Evolutionary conservation across 2,329 filamentous ascomycete genomes (phyloP), one percentile per base, ranked within the genome.

Genomic region (Talaromyces sp.): DNA sequence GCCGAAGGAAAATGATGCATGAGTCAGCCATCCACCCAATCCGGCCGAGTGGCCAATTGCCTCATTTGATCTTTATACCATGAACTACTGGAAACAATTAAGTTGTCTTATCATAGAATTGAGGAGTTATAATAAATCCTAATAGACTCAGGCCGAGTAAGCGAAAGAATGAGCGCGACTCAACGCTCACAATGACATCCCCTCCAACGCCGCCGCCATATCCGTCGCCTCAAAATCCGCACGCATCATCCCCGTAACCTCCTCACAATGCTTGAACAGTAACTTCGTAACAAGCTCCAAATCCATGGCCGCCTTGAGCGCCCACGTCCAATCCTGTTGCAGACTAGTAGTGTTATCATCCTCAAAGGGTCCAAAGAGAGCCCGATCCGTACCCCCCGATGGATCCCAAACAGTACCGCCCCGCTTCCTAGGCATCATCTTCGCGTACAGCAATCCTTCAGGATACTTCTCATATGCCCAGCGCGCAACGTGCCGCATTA

Each of bases 11-110:
- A 37, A 56, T 22, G 33, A 22, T 56, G 52, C 37, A 22, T 56
- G 52, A 56, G n/a, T 56, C 52, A 56, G 52, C 50, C 50, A 56
- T 39, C 52, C 52, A 3, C n/a, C 27, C 52, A 39, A 56, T 22
- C n/a, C 52, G 52, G 52, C 52, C 52, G 52, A 39, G n/a, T 39
- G 52, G 19, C 33, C 33, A 56, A 56, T 37, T 56, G n/a, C 52
- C 33, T 39, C 52, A 22, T 37, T 56, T 33, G 4, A 9, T 22
- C 11, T 56, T 13, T 37, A 22, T n/a, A 19, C 17, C n/a, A 15
- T n/a, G 5, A 56, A 39, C 33, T 11, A 10, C 47, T 50, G 3
- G n/a, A 3, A 27, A 50, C n/a, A 50, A 11, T 13, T 19, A 13
- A 11, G 22, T 22, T 50, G 22, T 50, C 11, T 27, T 13, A 37